phyloP scores from a whole-genome alignment of 1,139 yeast genomes.

The Candida sanyaensis region DNA sequence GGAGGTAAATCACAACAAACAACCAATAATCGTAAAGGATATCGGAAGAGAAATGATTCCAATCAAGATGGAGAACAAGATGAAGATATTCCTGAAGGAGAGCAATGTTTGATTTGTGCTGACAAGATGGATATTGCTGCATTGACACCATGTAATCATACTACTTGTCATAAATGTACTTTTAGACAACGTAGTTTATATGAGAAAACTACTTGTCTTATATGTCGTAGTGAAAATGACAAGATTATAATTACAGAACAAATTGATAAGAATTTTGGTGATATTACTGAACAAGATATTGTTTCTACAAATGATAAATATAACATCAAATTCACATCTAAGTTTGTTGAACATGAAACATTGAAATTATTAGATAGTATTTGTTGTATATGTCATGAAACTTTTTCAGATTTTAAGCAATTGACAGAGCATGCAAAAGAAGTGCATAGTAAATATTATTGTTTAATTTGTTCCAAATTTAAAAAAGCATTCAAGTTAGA shows the following conservation, averaged over 20 bases:
- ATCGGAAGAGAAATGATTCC: conserved; percentile 21
- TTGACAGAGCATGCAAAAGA: conserved; percentile 65
- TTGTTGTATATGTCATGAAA: conserved; percentile 58
- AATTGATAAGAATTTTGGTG: conserved; percentile 39
- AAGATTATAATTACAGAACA: conserved; percentile 56
- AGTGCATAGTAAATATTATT: conserved; percentile 63
- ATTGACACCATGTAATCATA: conserved; percentile 80
- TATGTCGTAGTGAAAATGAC: conserved; percentile 76
- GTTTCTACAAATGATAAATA: conserved; percentile 42
- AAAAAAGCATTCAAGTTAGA: conserved; percentile 81
- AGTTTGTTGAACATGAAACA: conserved; percentile 42
- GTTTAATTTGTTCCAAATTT: conserved; percentile 73
- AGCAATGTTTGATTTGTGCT: conserved; percentile 82
- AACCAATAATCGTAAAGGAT: conserved; percentile 6
- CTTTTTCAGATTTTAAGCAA: conserved; percentile 51
- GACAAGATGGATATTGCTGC: conserved; percentile 64
- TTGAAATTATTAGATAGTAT: conserved; percentile 52
- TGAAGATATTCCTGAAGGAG: conserved; percentile 31
- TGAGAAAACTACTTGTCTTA: conserved; percentile 71
- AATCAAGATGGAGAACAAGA: conserved; percentile 22
- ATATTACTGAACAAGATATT: conserved; percentile 32
- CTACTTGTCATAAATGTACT: conserved; percentile 80
- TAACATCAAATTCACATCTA: conserved; percentile 54
- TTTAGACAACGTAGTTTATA: conserved; percentile 83
- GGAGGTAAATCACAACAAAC: conserved; percentile 12